These are phyloP conservation scores for Fusarium tricinctum DNA, from an alignment of 2,329 filamentous ascomycete species.

Conservation along the genomic window DNA sequence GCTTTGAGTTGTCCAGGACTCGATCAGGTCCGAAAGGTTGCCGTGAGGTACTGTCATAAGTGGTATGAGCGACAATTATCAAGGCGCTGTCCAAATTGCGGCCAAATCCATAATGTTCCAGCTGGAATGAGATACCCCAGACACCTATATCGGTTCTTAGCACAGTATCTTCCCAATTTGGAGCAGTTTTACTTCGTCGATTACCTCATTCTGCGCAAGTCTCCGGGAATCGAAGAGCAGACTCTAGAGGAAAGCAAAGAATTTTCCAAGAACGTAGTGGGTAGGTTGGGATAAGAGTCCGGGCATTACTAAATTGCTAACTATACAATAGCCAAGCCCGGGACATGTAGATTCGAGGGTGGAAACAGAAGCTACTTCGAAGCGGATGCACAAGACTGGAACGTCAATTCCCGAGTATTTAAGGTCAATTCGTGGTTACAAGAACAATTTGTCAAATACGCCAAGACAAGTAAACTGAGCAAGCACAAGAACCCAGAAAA, in stretches of 20 bases:
- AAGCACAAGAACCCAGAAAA: conserved; percentile 53
- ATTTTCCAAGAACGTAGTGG: background rate
- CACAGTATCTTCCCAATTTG: conserved; percentile 58
- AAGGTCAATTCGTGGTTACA: conserved; percentile 58
- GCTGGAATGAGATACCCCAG: conserved; percentile 53
- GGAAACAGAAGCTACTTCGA: conserved; percentile 53
- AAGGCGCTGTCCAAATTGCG: conserved; percentile 54
- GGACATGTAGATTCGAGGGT: conserved; percentile 34
- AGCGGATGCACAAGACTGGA: conserved; percentile 54
- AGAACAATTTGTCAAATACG: conserved; percentile 56
- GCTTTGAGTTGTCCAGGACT: conserved; percentile 50
- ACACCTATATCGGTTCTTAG: conserved; percentile 61
- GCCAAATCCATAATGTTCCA: conserved; percentile 49
- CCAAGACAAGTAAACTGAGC: conserved; percentile 52
- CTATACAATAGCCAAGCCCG: conserved; percentile 10
- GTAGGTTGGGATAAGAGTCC: conserved; percentile 17
- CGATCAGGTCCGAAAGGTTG: conserved; percentile 56
- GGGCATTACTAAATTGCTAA: conserved; percentile 14
- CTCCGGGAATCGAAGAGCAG: background rate
- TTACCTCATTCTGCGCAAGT: conserved; percentile 57
- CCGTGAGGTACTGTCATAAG: conserved; percentile 59
- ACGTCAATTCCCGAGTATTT: conserved; percentile 54
- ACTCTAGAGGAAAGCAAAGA: background rate
- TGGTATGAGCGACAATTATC: conserved; percentile 55
- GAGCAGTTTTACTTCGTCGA: conserved; percentile 62